Base-by-base conservation (phyloP, 306 rosid genomes). In the Crataegus laevigata region DNA sequence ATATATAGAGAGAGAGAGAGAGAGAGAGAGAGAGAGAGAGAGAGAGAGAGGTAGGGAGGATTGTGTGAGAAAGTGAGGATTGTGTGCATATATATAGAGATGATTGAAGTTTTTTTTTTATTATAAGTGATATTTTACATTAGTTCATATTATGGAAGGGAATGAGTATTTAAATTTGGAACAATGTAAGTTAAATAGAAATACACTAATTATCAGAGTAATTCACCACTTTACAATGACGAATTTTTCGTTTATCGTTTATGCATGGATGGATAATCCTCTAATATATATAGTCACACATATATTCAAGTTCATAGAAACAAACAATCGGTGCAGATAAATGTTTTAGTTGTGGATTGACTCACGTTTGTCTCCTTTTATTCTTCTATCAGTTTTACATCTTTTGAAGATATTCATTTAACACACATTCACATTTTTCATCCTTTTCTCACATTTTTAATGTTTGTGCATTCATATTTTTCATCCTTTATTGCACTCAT, bases 161-260 rank as follows among this genome's bases (percentile, higher is more conserved):
- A 45, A 0, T 0, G 1, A 14, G 1, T 2, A 3, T 47, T 47
- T 47, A 3, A 47, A 47, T 7, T 18, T 0, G 3, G 1, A 47
- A 47, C 0, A 47, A 14, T 15, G 21, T 17, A 47, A 6, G 6
- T 5, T 47, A 18, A 47, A 47, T 2, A 47, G 5, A 5, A 47
- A 5, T 0, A 47, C 2, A 14, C 3, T 47, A 47, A 47, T 18
- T 2, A 15, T 1, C 8, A 15, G 0, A 0, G 2, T 3, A 47
- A 47, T 47, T 3, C 18, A 47, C 3, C 15, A 47, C 3, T 47
- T 47, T 14, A 4, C 19, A 0, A 6, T 15, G 21, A 0, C 54
- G 15, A 47, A 3, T 47, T 47, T 5, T 21, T 47, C 21, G 6
- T 47, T 47, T 47, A 47, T 47, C 54, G 5, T 47, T 47, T 5